A percentile compares a stretch with the other conserved stretches of the same genome.
Conservation (phyloP, 2,329 filamentous ascomycete genomes). For the Ophiostoma sp. region DNA sequence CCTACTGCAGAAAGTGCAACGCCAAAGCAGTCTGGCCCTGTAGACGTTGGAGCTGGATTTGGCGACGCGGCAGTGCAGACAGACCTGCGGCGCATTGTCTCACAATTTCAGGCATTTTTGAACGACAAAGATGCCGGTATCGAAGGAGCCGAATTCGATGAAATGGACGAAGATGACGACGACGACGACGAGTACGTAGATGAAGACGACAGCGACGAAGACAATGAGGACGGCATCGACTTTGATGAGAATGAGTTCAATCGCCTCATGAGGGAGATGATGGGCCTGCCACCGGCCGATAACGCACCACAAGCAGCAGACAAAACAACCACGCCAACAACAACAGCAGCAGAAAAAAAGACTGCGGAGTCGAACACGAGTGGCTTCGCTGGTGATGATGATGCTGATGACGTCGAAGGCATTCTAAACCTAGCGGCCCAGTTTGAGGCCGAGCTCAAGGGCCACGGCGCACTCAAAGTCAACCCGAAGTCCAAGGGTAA, state of each 20-base stretch:
- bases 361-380: conserved; percentile 16
- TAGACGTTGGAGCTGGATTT: conserved; percentile 42
- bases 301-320: background rate
- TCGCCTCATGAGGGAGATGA: conserved; percentile 86
- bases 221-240: conserved; percentile 64
- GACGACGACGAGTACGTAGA: conserved; percentile 46
- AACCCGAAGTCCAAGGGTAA: conserved; percentile 36
- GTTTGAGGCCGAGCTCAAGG: conserved; percentile 68
- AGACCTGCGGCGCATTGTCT: conserved; percentile 84
- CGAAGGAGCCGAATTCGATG: conserved; percentile 68
- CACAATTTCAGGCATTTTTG: conserved; percentile 86
- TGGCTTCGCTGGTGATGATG: no score
- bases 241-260: conserved; percentile 83
- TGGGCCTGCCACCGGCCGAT: conserved; percentile 53
- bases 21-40: background rate
- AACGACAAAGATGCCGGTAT: conserved; percentile 76
- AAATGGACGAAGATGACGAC: conserved; percentile 58
- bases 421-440: conserved; percentile 59
- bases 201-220: conserved; percentile 54
- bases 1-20: background rate
- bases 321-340: background rate
- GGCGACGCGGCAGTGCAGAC: conserved; percentile 63
- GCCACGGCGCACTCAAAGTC: conserved; percentile 59
- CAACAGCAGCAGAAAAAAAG: background rate
- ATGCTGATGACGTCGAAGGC: conserved; percentile 41